Base-by-base conservation (phyloP, 139 green algal species). In the Tetradesmus lagerheimii region DNA sequence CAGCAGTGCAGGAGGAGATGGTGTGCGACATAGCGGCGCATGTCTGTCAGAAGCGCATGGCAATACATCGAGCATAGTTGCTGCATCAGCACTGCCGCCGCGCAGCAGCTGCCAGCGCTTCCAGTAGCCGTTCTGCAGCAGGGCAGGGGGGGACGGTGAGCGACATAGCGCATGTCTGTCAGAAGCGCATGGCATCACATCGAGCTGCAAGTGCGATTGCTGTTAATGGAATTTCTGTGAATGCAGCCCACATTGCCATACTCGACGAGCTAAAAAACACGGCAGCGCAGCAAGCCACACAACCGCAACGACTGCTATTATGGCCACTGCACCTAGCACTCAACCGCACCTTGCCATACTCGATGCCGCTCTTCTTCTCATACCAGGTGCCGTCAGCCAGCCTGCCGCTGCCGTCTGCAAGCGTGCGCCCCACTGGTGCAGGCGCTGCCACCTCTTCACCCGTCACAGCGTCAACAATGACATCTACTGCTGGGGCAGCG, bases 51-150 rank as follows among this genome's bases (percentile, higher is more conserved):
- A n/a, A 75, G 62, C 15, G 23, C 62, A 75, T 75, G 6, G 45
- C 6, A 11, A 53, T 53, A n/a, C n/a, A n/a, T n/a, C n/a, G n/a
- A n/a, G n/a, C n/a, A n/a, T n/a, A 50, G 4, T 14, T 50, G 4
- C 5, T 14, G 43, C 87, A 4, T 82, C 81, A 41, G 47, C 80
- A 62, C 41, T 74, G 67, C 57, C 39, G 57, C 80, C 67, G n/a
- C 47, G 67, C 45, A 98, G 92, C 76, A 95, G 79, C 15, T 94
- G 96, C 95, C 95, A 98, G 4, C 94, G 89, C 86, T 96, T 96
- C 89, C 95, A 96, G 89, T 97, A 98, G n/a, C 97, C 97, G 29
- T 97, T 93, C 23, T 93, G 83, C 20, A 77, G 47, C 47, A 62
- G 47, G 8, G 43, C 8, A 50, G 43, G 43, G 43, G n/a, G n/a